phyloP scores from a whole-genome alignment of 306 rosid genomes.

The Sicyos edulis region DNA sequence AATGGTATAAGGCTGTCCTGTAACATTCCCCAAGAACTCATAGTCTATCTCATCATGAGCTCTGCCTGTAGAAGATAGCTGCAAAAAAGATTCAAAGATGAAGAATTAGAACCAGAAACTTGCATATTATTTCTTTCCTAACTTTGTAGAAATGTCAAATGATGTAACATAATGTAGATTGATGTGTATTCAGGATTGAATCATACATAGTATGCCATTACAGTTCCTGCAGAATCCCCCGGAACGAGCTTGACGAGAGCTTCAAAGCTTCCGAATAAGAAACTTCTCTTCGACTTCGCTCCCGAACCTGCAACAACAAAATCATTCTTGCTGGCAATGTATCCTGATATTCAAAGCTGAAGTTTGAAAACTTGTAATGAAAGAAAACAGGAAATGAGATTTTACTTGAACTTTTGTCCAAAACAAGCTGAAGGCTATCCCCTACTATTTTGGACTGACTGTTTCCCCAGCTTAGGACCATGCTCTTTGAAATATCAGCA shows the following conservation, averaged over 20 bases:
- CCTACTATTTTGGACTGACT: constrained; percentile 42
- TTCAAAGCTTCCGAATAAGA: constrained; percentile 70
- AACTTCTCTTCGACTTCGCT: constrained; percentile 55
- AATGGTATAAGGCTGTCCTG: constrained; percentile 74
- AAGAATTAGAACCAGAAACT: background rate
- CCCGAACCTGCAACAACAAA: constrained; percentile 56
- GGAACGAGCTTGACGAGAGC: constrained; percentile 61
- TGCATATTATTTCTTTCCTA: background rate
- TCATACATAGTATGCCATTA: constrained; percentile 77
- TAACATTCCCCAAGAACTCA: constrained; percentile 74
- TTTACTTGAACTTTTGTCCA: constrained; percentile 57
- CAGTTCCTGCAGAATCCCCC: constrained; percentile 71
- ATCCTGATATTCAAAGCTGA: background rate
- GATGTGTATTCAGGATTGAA: background rate
- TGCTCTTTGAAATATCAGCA: constrained; percentile 46
- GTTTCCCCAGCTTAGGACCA: constrained; percentile 57
- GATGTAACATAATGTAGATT: background rate
- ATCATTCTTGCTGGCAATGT: background rate
- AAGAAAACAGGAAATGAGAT: background rate
- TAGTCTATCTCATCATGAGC: constrained; percentile 78
- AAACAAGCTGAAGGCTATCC: constrained; percentile 62
- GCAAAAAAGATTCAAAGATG: constrained; percentile 20
- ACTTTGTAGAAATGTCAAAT: background rate
- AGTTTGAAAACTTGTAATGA: background rate
- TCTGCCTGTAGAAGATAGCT: constrained; percentile 65